A percentile compares a stretch with the other conserved stretches of the same genome.
phyloP scores from a whole-genome alignment of 768 basidiomycete species.

The Leccinum olivaceopallidum region DNA sequence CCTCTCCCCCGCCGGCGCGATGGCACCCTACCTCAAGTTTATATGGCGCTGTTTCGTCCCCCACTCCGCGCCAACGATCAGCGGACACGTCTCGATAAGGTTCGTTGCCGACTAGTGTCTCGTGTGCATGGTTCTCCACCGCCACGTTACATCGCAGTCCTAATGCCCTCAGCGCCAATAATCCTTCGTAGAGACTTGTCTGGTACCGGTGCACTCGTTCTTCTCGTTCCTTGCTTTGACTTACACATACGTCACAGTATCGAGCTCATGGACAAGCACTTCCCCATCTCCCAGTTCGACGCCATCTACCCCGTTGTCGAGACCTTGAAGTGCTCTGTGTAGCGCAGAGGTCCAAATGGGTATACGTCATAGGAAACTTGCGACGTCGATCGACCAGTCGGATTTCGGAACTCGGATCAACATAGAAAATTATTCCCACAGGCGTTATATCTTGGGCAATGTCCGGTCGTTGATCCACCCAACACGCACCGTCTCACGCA shows the following conservation, averaged over 20 bases:
- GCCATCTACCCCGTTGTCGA: slow-evolving; percentile 61
- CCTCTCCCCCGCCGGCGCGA: slow-evolving; percentile 20
- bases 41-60: slow-evolving; percentile 51
- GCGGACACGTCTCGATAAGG: slow-evolving; percentile 46
- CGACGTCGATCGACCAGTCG: too few relatives aligned
- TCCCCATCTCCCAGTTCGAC: slow-evolving; percentile 60
- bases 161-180: slow-evolving; percentile 43
- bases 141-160: slow-evolving; percentile 39
- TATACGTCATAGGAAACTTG: not conserved
- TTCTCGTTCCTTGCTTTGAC: not conserved
- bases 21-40: slow-evolving; percentile 46
- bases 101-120: slow-evolving; percentile 6
- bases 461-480: too few relatives aligned
- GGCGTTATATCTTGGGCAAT: too few relatives aligned
- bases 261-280: slow-evolving; percentile 66
- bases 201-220: slow-evolving; percentile 55
- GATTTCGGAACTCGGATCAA: too few relatives aligned
- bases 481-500: not conserved
- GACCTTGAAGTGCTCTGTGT: too few relatives aligned
- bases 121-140: not conserved
- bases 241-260: slow-evolving; percentile 50
- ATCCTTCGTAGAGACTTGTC: slow-evolving; percentile 50
- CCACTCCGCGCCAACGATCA: slow-evolving; percentile 41
- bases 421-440: too few relatives aligned
- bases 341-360: too few relatives aligned